These are phyloP conservation scores for Penicillium diatomitis DNA, from an alignment of 495 filamentous ascomycete species.

Conservation along the genomic window DNA sequence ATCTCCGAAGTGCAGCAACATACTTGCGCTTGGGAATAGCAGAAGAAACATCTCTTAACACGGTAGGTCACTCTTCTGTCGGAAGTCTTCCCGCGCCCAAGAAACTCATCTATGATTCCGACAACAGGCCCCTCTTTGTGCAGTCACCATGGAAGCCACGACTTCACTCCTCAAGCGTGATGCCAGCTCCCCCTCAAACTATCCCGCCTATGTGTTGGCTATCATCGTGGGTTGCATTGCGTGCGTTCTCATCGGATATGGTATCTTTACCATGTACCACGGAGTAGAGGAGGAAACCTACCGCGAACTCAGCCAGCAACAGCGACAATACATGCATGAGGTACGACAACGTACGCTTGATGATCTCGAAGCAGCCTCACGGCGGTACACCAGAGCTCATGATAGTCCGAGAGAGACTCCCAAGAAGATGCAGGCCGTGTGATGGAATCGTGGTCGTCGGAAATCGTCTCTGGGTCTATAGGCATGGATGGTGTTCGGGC, in stretches of 20 bases:
- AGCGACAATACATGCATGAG: slow-evolving; percentile 22
- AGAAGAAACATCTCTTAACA: slow-evolving; percentile 3
- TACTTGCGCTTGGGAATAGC: too few relatives aligned
- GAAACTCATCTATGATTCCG: neutral
- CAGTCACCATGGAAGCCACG: slow-evolving; percentile 2
- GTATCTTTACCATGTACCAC: slow-evolving; percentile 17
- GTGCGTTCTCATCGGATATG: slow-evolving; percentile 12
- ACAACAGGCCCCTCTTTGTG: neutral
- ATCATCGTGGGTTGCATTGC: slow-evolving; percentile 21
- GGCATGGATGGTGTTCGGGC: too few relatives aligned
- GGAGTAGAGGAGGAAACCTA: slow-evolving; percentile 4
- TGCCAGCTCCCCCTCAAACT: slow-evolving; percentile 2
- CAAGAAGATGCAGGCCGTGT: too few relatives aligned
- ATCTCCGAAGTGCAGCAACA: too few relatives aligned
- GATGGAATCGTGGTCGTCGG: too few relatives aligned
- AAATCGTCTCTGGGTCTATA: too few relatives aligned
- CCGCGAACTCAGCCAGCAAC: slow-evolving; percentile 11
- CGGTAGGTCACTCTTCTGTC: neutral
- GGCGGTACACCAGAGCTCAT: slow-evolving; percentile 12
- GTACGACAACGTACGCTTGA: slow-evolving; percentile 18
- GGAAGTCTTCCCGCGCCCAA: neutral
- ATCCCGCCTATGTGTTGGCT: slow-evolving; percentile 19
- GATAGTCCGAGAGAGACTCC: slow-evolving; percentile 9
- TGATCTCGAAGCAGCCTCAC: slow-evolving; percentile 1
- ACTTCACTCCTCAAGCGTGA: slow-evolving; percentile 9